Conservation (phyloP, 495 filamentous ascomycete species). For the Penicillium odoratum region DNA sequence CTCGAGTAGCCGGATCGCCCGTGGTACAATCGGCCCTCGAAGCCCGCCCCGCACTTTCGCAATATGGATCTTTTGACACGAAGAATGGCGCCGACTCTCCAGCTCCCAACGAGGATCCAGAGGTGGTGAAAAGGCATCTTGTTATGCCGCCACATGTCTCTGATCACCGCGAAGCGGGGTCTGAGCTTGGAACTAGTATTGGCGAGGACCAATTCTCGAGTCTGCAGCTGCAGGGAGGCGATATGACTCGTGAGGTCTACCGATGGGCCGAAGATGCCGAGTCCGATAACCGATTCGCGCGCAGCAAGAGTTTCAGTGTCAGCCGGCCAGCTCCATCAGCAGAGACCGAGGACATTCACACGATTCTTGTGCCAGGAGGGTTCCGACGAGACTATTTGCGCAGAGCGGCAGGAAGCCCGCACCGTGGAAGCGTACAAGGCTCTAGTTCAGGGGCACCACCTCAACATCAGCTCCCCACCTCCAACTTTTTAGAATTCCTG, state of each 20-base stretch:
- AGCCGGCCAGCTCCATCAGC: conserved; percentile 73
- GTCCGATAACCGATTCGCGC: conserved; percentile 51
- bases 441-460: conserved; percentile 33
- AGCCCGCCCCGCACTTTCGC: conserved; percentile 55
- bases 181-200: conserved; percentile 47
- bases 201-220: conserved; percentile 85
- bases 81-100: conserved; percentile 42
- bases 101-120: conserved; percentile 70
- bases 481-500: conserved; percentile 91
- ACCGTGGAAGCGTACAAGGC: conserved; percentile 49
- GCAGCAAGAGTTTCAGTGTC: conserved; percentile 83
- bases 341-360: conserved; percentile 76
- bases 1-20: conserved; percentile 58
- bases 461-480: conserved; percentile 70
- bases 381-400: conserved; percentile 88
- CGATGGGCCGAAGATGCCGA: conserved; percentile 84
- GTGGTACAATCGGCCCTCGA: conserved; percentile 43
- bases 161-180: conserved; percentile 40
- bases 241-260: conserved; percentile 92
- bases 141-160: conserved; percentile 61
- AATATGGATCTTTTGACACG: conserved; percentile 79
- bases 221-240: conserved; percentile 85
- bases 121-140: conserved; percentile 78
- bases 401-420: conserved; percentile 61
- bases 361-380: conserved; percentile 88